These are phyloP conservation scores for Polytrichum commune DNA, from an alignment of 225 moss, liverwort and hornwort species.

Conservation along the genomic window DNA sequence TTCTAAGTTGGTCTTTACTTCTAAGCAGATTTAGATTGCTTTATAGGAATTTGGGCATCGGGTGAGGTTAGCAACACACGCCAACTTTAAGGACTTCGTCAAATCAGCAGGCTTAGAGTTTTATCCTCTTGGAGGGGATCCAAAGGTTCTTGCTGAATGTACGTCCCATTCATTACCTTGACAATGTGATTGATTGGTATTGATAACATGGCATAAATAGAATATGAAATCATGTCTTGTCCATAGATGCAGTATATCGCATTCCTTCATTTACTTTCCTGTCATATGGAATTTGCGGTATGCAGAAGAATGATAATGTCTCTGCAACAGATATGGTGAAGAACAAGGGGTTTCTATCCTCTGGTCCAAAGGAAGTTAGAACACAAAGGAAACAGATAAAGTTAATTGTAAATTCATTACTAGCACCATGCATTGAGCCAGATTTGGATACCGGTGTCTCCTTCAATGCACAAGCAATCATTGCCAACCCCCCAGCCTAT, in stretches of 20 bases:
- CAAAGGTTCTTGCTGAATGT: constrained; percentile 96
- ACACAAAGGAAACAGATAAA: constrained; percentile 93
- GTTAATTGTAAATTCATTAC: constrained; percentile 77
- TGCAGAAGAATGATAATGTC: too few relatives aligned
- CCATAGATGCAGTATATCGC: too few relatives aligned
- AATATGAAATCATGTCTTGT: too few relatives aligned
- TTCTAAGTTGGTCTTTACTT: background rate
- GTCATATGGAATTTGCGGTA: too few relatives aligned
- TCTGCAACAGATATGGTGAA: constrained; percentile 90
- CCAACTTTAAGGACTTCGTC: constrained; percentile 83
- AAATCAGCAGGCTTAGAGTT: constrained; percentile 81
- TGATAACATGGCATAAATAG: too few relatives aligned
- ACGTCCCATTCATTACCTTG: constrained; percentile 17
- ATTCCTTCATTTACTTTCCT: too few relatives aligned
- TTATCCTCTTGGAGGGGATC: constrained; percentile 92
- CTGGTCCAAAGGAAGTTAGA: constrained; percentile 76
- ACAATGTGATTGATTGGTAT: too few relatives aligned
- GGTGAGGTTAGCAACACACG: constrained; percentile 89
- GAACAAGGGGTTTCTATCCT: constrained; percentile 91
- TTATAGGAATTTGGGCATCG: constrained; percentile 91
- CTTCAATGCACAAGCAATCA: constrained; percentile 89
- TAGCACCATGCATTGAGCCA: constrained; percentile 84
- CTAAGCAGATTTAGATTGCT: background rate
- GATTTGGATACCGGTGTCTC: constrained; percentile 70
- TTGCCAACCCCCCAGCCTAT: constrained; percentile 98